Conservation (phyloP, 768 basidiomycete species). For the Lactarius hengduanensis region DNA sequence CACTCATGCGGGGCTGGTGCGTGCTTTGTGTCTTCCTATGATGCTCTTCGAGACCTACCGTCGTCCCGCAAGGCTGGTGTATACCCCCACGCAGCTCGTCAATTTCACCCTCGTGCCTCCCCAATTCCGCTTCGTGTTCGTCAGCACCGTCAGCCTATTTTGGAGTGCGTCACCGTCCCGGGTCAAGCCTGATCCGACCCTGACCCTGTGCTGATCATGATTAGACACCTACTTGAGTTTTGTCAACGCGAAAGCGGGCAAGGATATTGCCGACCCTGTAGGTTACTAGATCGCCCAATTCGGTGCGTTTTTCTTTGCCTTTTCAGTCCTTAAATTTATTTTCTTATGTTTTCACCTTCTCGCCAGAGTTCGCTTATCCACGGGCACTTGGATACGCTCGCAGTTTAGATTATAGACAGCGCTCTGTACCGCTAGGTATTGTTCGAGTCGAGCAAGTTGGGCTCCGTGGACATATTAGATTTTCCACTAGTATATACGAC, state of each 20-base stretch:
- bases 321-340: not conserved
- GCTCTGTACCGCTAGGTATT: not conserved
- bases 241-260: conserved; percentile 8
- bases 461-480: not conserved
- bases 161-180: conserved; percentile 59
- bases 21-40: conserved; percentile 20
- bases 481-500: too few species aligned
- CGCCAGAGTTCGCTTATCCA: not conserved
- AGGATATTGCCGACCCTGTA: not conserved
- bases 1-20: conserved; percentile 74
- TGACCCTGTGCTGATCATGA: not conserved
- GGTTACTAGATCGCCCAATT: conserved; percentile 2
- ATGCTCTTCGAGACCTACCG: conserved; percentile 2
- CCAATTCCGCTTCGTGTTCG: conserved; percentile 70
- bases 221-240: conserved; percentile 25
- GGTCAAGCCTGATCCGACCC: not conserved
- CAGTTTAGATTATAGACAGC: too few species aligned
- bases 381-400: too few species aligned
- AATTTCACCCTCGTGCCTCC: conserved; percentile 78
- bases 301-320: not conserved
- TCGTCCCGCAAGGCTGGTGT: conserved; percentile 54
- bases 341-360: not conserved
- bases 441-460: not conserved
- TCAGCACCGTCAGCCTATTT: conserved; percentile 75
- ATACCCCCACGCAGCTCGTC: conserved; percentile 71